phyloP scores from a whole-genome alignment of 768 basidiomycete species.

The Grammothele lineata region DNA sequence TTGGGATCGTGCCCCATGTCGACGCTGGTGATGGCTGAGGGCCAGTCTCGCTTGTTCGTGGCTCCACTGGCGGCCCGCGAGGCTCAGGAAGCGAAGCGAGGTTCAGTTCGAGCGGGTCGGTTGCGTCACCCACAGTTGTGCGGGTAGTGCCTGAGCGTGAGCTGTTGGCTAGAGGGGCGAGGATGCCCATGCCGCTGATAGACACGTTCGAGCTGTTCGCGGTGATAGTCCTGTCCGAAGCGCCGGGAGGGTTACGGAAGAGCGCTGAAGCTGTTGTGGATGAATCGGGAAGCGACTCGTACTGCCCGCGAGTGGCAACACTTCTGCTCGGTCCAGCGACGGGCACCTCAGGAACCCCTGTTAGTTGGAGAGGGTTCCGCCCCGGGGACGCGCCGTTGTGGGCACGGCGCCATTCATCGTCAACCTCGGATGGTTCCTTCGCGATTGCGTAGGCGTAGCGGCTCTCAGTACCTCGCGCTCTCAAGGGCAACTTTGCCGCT shows the following conservation, averaged over 20 bases:
- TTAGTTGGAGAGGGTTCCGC: slow-evolving; percentile 20
- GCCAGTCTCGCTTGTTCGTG: not conserved
- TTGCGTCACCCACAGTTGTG: not conserved
- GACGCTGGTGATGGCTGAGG: slow-evolving; percentile 12
- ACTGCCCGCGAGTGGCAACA: not conserved
- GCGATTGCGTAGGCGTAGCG: slow-evolving; percentile 5
- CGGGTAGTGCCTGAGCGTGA: too few relatives aligned
- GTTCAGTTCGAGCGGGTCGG: not conserved
- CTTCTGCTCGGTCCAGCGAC: slow-evolving; percentile 6
- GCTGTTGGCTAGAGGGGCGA: not conserved
- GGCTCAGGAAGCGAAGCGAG: not conserved
- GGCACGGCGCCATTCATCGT: slow-evolving; percentile 3
- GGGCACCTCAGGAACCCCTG: slow-evolving; percentile 1
- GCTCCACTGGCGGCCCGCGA: not conserved
- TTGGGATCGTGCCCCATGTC: slow-evolving; percentile 14
- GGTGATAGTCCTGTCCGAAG: not conserved
- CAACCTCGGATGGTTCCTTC: slow-evolving; percentile 9
- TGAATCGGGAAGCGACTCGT: not conserved
- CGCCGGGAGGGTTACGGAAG: not conserved
- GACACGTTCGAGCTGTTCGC: not conserved
- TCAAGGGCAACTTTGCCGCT: slow-evolving; percentile 3
- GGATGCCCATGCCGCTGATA: not conserved
- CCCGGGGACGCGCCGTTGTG: slow-evolving; percentile 8
- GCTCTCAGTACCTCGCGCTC: slow-evolving; percentile 4
- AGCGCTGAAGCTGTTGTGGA: not conserved